phyloP scores from a whole-genome alignment of 2,329 filamentous ascomycete genomes.

The Ophiostoma ips region DNA sequence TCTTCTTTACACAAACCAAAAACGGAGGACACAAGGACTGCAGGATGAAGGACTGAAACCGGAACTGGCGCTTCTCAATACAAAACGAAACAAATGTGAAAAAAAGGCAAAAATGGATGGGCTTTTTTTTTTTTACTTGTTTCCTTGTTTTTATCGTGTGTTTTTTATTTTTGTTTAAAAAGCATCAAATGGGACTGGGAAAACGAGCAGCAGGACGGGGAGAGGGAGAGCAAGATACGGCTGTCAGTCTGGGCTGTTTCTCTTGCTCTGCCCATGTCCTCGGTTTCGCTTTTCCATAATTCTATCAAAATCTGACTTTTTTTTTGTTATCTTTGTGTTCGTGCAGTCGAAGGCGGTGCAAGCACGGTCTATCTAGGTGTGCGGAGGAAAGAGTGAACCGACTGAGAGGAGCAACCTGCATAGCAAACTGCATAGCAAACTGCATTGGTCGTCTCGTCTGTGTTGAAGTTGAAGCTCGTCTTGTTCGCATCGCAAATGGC shows the following conservation, averaged over 20 bases:
- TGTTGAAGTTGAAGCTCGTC: too few relatives aligned
- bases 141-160: too few relatives aligned
- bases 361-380: not conserved
- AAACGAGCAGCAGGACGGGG: not conserved
- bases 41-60: too few relatives aligned
- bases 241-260: not conserved
- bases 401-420: not conserved
- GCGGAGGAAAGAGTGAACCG: too few relatives aligned
- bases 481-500: not conserved
- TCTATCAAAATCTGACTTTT: not conserved
- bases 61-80: not conserved
- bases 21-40: too few relatives aligned
- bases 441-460: too few relatives aligned
- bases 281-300: not conserved
- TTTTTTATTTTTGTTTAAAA: constrained; percentile 1
- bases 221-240: not conserved
- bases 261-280: too few relatives aligned
- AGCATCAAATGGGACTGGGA: constrained; percentile 1
- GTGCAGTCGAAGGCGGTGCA: constrained; percentile 8
- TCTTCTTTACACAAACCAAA: too few relatives aligned
- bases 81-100: too few relatives aligned
- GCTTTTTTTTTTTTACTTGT: not conserved
- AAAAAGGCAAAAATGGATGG: not conserved
- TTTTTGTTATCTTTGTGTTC: not conserved
- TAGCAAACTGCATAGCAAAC: not conserved